Evolutionary conservation across 208 protist species (phyloP).

Genomic region (Acanthamoeba culbertsoni): DNA sequence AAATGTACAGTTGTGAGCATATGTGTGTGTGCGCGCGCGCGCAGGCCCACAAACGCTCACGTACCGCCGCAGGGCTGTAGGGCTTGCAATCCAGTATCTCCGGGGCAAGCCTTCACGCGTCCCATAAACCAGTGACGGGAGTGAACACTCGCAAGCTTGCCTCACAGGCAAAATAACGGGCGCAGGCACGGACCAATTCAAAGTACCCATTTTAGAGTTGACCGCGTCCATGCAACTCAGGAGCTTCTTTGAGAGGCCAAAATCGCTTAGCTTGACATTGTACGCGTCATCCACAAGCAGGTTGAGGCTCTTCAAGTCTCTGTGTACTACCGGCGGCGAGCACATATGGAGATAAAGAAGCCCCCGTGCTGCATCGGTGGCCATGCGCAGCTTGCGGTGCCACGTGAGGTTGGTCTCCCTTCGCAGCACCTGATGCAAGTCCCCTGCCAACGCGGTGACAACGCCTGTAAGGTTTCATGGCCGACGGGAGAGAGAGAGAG

Average conservation of each 20-base stretch:
- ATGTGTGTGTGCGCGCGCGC: no score
- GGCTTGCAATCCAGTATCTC: neutral
- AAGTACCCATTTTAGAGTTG: neutral
- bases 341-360: neutral
- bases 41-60: no score
- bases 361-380: neutral
- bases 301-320: conserved; percentile 24
- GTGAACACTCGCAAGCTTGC: no score
- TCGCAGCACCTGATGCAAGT: neutral
- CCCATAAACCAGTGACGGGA: neutral
- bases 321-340: neutral
- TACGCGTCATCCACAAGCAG: conserved; percentile 9
- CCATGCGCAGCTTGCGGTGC: neutral
- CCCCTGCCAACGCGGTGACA: neutral
- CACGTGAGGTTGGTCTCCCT: neutral
- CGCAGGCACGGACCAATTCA: neutral
- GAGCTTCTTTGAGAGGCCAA: neutral
- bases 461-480: no score
- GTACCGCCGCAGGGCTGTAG: neutral
- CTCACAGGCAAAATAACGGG: neutral
- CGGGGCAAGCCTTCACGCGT: neutral
- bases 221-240: neutral
- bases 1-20: no score
- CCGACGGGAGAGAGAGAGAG: no score
- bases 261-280: neutral